Percentiles rank a stretch among this genome's conserved stretches.
Evolutionary conservation across 345 rosid species (phyloP).

Genomic region (Moricandia arvensis): DNA sequence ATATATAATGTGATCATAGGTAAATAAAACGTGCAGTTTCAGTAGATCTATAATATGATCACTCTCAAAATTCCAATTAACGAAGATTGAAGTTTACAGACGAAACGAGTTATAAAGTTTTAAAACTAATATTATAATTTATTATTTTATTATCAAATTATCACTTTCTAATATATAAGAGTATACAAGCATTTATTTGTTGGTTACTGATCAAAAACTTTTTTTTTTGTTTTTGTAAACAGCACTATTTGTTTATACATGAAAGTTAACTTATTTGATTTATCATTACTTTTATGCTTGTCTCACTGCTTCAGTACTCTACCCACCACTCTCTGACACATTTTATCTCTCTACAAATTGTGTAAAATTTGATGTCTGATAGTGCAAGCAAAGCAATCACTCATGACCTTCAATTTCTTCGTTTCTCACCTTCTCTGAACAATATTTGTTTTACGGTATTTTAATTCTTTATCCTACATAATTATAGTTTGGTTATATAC

Average conservation of each 20-base stretch:
- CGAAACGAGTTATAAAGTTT: not conserved
- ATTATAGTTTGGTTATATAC: not conserved
- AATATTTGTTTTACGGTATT: not conserved
- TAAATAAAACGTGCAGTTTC: not conserved
- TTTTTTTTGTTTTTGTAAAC: not conserved
- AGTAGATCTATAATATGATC: not conserved
- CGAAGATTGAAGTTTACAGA: not conserved
- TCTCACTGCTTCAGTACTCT: conserved; percentile 36
- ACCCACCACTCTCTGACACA: conserved; percentile 58
- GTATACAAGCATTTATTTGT: not conserved
- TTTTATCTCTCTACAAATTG: conserved; percentile 38
- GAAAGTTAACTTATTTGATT: conserved; percentile 12
- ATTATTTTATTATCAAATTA: not conserved
- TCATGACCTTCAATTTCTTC: conserved; percentile 31
- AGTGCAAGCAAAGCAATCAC: conserved; percentile 90
- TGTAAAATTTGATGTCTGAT: conserved; percentile 70
- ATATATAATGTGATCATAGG: not conserved
- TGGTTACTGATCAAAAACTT: not conserved
- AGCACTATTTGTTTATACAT: not conserved
- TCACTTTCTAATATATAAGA: not conserved
- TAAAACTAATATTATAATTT: not conserved
- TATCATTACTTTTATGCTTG: conserved; percentile 24
- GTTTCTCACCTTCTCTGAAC: conserved; percentile 5
- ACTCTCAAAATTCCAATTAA: not conserved
- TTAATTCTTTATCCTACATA: not conserved